phyloP scores from a whole-genome alignment of 2,329 filamentous ascomycete species.

The Exophiala oligosperma region DNA sequence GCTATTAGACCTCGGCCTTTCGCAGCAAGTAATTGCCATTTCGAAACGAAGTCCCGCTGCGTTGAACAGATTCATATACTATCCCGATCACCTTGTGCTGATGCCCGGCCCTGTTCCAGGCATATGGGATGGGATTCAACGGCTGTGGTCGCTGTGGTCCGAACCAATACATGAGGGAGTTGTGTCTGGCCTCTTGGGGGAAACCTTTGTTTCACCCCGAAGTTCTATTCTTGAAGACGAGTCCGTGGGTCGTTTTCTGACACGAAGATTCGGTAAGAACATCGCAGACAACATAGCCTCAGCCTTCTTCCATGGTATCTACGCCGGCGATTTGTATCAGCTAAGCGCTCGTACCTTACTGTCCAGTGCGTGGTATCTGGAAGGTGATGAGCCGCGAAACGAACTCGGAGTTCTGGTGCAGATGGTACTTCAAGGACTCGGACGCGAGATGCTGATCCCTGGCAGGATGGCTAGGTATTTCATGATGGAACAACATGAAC shows the following conservation, averaged over 20 bases:
- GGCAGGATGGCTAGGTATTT: not conserved
- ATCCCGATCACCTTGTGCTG: constrained; percentile 75
- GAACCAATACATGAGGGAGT: constrained; percentile 59
- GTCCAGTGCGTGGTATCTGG: constrained; percentile 51
- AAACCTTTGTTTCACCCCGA: constrained; percentile 28
- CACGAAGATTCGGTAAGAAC: constrained; percentile 53
- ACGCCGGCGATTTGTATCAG: constrained; percentile 82
- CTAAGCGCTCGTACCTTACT: constrained; percentile 71
- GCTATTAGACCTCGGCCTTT: constrained; percentile 59
- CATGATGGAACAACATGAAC: not conserved
- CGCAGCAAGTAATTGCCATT: constrained; percentile 57
- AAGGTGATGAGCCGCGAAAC: constrained; percentile 33
- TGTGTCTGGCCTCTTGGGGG: constrained; percentile 36
- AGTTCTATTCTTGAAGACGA: constrained; percentile 57
- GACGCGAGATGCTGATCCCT: not conserved
- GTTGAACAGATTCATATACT: constrained; percentile 78
- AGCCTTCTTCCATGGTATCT: constrained; percentile 80
- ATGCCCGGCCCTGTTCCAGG: constrained; percentile 50
- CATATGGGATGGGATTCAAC: constrained; percentile 33
- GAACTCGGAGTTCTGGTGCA: constrained; percentile 7
- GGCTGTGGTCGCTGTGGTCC: constrained; percentile 40
- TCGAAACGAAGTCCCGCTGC: constrained; percentile 53
- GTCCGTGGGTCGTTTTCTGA: constrained; percentile 68
- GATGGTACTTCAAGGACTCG: constrained; percentile 2
- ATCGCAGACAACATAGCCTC: constrained; percentile 73